Base-by-base conservation (phyloP, 148 eudicot species). In the Polygonum maritimum region DNA sequence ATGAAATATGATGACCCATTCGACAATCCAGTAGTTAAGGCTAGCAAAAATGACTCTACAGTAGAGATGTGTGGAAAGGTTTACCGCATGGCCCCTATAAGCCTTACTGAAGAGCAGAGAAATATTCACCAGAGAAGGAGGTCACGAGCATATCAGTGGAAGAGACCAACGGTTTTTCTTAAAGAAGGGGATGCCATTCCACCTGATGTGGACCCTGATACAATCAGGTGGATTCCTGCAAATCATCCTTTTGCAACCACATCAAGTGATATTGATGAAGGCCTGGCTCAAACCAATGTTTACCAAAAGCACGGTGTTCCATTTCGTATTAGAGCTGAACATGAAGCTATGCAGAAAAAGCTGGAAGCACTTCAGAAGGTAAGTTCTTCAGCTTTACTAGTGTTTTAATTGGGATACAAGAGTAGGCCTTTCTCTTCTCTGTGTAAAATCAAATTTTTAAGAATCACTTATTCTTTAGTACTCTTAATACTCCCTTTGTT, bases 231-330 rank as follows among this genome's bases (percentile, higher is more conserved):
- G 99, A 92, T 96, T 79, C 99, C 99, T 76, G 93, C 97, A 77
- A 96, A 96, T 84, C 99, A 96, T 83, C 99, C 99, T 67, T 96
- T 96, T 88, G 99, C 98, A 49, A 92, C 99, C 41, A 96, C 97
- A 75, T 80, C 83, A 19, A 92, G 88, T 77, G 99, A 96, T 81
- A 87, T 96, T 73, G 94, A 91, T 80, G 99, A 92, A 81, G 93
- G 87, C 84, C 84, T 92, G 80, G 98, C 99, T 65, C 99, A 96
- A 78, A 92, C 73, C 76, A 96, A 96, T 80, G 94, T 96, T 70
- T 92, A 87, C 80, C 97, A 92, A 78, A 96, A 92, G 86, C 89
- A 91, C 71, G 99, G 99, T 72, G 94, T 96, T 77, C 99, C 99
- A 40, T 96, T 89, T 76, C 99, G 99, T 78, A 90, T 96, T 57